Base-by-base conservation (phyloP, 139 green algal species). In the Volvox reticuliferus region DNA sequence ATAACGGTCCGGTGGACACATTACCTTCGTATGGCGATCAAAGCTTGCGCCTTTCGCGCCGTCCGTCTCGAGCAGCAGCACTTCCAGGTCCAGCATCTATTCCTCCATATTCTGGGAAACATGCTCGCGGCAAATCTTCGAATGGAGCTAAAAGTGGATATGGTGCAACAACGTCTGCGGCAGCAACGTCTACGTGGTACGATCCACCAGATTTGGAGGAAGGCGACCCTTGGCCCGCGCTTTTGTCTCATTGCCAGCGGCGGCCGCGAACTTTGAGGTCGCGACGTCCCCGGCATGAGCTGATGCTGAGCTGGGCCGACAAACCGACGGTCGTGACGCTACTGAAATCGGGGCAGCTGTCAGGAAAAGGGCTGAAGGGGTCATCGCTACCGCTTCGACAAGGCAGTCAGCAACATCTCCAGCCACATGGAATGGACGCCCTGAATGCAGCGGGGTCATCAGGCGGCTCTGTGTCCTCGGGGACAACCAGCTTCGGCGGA, bases 1-100 rank as follows among this genome's bases (percentile, higher is more conserved):
- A 89, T 28, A 89, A 82, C 12, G 85, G 85, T 0, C 85, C 85
- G 21, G 50, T 89, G 19, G 85, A 89, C 18, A 82, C 69, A 20
- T 21, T 89, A 3, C 85, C 85, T 0, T 73, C 69, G n/a, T 89
- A 89, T 76, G 65, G 83, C n/a, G 21, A 87, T 62, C 61, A 76
- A 26, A n/a, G 35, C 6, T n/a, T 80, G 6, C 26, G 35, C 3
- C 85, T 89, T 0, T 55, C 69, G 18, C 69, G 85, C 9, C 85
- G 85, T 14, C n/a, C 69, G 21, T 82, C 85, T 32, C 68, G 85
- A 75, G 85, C 83, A 69, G 36, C 67, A 69, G 24, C 69, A 82
- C 35, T 50, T 9, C 69, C 69, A 12, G 68, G 36, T 13, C 85
- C 37, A 12, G 18, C n/a, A 44, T 71, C 28, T 28, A 20, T 61